Evolutionary conservation across 768 basidiomycete genomes (phyloP), one percentile per base, ranked within the genome.

Genomic region (Lentinula lateritia): DNA sequence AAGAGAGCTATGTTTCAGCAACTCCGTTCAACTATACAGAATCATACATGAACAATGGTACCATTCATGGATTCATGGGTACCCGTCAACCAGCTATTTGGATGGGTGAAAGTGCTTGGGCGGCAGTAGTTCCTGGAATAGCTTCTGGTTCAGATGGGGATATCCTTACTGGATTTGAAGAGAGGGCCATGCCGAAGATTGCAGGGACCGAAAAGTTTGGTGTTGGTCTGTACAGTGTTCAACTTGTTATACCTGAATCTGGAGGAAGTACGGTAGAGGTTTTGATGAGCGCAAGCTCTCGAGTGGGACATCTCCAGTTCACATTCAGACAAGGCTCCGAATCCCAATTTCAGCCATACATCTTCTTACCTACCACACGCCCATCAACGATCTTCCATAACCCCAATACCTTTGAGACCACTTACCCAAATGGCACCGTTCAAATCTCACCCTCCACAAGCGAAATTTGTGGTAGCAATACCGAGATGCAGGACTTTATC

Each of bases 11-110:
- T 63, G 87, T 89, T 52, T 90, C 88, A 5, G 79, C 85, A 9
- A 84, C 84, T 1, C 87, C 89, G 4, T 90, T 87, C 67, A 89
- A 90, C 69, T 79, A 82, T 69, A 87, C 88, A 0, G 69, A 73
- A 18, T 66, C 65, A 20, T 67, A 63, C 12, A 39, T 66, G 12
- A 39, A 28, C 43, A 60, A 60, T n/a, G 59, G 59, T 3, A 20
- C 50, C 16, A 82, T 92, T 3, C 86, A 90, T 65, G 91, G 92
- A 0, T 92, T 93, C 66, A 83, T 88, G 52, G 90, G 83, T 5
- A 92, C 91, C 3, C 85, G 90, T 58, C 92, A 92, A 65, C 90
- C 91, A 10, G 92, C 92, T 0, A 92, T 93, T 41, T 93, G 90
- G 91, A 93, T 93, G 90, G 91, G 88, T 2, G 89, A 90, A 66